Conservation (phyloP, 768 basidiomycete species). For the Termitomyces sp. region DNA sequence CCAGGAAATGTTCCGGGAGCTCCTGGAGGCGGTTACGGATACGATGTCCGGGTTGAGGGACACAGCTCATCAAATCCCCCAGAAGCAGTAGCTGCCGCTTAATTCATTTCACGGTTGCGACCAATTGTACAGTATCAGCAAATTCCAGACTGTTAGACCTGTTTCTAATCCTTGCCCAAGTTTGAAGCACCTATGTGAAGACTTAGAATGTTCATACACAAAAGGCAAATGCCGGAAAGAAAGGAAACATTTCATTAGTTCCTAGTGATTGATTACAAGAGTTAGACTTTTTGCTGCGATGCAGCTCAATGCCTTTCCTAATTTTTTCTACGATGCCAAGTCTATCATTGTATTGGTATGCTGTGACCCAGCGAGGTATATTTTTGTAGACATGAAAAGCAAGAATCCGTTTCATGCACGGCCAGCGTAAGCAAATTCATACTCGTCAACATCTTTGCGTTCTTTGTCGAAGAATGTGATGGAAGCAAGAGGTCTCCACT, state of each 20-base stretch:
- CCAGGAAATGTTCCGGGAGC: constrained; percentile 64
- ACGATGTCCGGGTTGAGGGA: constrained; percentile 63
- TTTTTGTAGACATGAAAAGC: neutral
- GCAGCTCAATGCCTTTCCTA: neutral
- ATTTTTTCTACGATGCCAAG: neutral
- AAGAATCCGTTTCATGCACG: neutral
- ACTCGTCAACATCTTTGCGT: constrained; percentile 34
- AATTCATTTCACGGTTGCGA: neutral
- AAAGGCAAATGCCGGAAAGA: neutral
- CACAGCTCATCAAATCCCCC: constrained; percentile 49
- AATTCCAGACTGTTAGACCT: no score
- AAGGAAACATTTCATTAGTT: neutral
- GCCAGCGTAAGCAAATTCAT: constrained; percentile 26
- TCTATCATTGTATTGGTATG: neutral
- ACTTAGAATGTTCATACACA: neutral
- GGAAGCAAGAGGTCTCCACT: constrained; percentile 36
- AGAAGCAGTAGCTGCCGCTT: constrained; percentile 19
- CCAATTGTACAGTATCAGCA: constrained; percentile 11
- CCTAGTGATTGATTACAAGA: neutral
- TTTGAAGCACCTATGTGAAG: neutral
- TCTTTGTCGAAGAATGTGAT: constrained; percentile 43
- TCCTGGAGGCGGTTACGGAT: constrained; percentile 70
- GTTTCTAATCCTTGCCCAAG: neutral
- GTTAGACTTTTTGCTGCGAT: neutral
- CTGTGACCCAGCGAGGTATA: neutral